Conservation (phyloP, 177 flowering plant species). For the Vitis hybrid region DNA sequence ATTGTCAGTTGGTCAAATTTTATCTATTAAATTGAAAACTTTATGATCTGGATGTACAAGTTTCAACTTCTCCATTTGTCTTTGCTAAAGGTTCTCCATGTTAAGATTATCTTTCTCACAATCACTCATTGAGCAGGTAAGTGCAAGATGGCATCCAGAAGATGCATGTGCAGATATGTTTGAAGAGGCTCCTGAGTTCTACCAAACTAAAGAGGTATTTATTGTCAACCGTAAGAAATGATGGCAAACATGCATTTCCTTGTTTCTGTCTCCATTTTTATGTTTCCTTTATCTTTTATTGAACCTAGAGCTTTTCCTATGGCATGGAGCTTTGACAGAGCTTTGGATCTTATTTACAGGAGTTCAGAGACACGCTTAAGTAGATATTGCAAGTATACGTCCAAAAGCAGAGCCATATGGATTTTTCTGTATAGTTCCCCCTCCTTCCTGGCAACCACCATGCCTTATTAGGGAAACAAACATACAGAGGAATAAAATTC, state of each 20-base stretch:
- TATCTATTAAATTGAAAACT: neutral
- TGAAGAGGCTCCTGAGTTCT: slow-evolving; percentile 42
- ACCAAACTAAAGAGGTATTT: slow-evolving; percentile 44
- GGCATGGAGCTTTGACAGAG: neutral
- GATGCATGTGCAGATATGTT: slow-evolving; percentile 19
- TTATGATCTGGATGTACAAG: neutral
- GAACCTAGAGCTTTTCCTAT: neutral
- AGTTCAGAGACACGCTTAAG: slow-evolving; percentile 32
- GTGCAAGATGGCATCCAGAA: slow-evolving; percentile 26
- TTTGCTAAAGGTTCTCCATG: neutral
- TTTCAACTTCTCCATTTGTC: neutral
- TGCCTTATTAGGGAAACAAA: slow-evolving; percentile 20
- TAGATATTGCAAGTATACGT: slow-evolving; percentile 33
- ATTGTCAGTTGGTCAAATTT: slow-evolving; percentile 25
- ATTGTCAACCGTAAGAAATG: slow-evolving; percentile 1
- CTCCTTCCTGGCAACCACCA: slow-evolving; percentile 42
- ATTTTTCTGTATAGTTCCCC: slow-evolving; percentile 49
- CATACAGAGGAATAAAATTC: slow-evolving; percentile 22
- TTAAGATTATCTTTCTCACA: neutral
- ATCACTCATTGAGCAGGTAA: slow-evolving; percentile 19
- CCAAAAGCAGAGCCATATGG: slow-evolving; percentile 35
- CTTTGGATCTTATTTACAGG: slow-evolving; percentile 23
- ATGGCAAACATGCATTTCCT: neutral
- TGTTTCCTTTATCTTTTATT: neutral
- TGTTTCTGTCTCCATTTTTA: neutral